Evolutionary conservation across 345 rosid species (phyloP).

Genomic region (Populus nigra): DNA sequence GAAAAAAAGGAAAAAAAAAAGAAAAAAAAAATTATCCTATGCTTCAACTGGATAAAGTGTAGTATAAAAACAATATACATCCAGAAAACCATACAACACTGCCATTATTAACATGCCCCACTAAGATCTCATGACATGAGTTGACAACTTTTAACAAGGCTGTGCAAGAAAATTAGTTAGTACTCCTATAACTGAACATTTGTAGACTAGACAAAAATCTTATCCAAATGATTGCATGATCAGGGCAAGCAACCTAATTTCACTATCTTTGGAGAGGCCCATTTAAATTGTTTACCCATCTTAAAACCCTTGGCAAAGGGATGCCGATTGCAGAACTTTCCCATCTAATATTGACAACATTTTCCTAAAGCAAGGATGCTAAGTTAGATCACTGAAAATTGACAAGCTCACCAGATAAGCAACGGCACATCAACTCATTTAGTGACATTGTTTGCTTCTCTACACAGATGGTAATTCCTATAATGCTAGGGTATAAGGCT

Average conservation of each 20-base stretch:
- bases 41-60: not conserved
- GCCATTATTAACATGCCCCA: not conserved
- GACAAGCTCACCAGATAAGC: not conserved
- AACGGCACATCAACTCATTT: not conserved
- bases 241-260: slow-evolving; percentile 4
- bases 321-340: not conserved
- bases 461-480: not conserved
- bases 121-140: not conserved
- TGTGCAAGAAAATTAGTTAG: not conserved
- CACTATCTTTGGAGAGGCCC: not conserved
- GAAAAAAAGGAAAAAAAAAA: not conserved
- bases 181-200: not conserved
- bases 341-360: not conserved
- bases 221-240: not conserved
- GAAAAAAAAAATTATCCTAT: not conserved
- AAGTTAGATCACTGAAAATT: not conserved
- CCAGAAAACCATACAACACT: not conserved
- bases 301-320: not conserved
- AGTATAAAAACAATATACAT: not conserved
- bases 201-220: not conserved
- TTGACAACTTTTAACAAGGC: not conserved
- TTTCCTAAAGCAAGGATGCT: not conserved
- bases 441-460: not conserved
- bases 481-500: not conserved
- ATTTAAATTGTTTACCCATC: not conserved